Conservation (phyloP, 495 filamentous ascomycete species). For the Penicillium coffeae region DNA sequence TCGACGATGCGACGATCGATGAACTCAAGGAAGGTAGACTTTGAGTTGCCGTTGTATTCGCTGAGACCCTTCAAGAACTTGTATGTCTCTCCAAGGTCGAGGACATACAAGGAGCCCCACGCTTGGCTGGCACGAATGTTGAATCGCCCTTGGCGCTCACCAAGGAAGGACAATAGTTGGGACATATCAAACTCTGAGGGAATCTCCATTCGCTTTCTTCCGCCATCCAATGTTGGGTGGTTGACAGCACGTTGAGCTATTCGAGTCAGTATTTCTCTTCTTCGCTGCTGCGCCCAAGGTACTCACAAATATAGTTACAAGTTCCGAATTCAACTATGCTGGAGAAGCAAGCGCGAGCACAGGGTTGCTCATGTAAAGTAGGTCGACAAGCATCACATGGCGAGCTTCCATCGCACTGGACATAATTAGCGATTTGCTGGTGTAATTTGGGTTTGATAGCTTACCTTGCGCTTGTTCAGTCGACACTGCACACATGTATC, state of each 20-base stretch:
- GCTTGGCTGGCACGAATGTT: slow-evolving; percentile 47
- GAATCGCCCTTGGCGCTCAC: slow-evolving; percentile 42
- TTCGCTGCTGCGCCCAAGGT: background rate
- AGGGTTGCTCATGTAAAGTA: slow-evolving; percentile 46
- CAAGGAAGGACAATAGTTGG: slow-evolving; percentile 39
- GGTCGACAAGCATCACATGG: slow-evolving; percentile 49
- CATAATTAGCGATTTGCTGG: background rate
- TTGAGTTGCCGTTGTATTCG: slow-evolving; percentile 45
- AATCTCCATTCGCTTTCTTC: slow-evolving; percentile 39
- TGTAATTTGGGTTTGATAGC: background rate
- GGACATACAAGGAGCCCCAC: slow-evolving; percentile 43
- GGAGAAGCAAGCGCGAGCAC: slow-evolving; percentile 45
- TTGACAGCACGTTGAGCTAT: slow-evolving; percentile 48
- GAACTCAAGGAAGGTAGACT: slow-evolving; percentile 45
- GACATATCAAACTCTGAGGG: slow-evolving; percentile 41
- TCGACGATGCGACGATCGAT: slow-evolving; percentile 46
- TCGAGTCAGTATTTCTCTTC: slow-evolving; percentile 15
- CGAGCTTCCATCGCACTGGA: slow-evolving; percentile 44
- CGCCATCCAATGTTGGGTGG: slow-evolving; percentile 37
- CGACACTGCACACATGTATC: slow-evolving; percentile 49
- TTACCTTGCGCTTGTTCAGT: slow-evolving; percentile 47
- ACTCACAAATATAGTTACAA: slow-evolving; percentile 50
- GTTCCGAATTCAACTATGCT: slow-evolving; percentile 50
- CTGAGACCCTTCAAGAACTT: slow-evolving; percentile 42
- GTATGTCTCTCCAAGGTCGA: slow-evolving; percentile 43